Percentiles rank a stretch among this genome's conserved stretches.
Evolutionary conservation across 768 basidiomycete genomes (phyloP).

Genomic region (Boletellus ananas): DNA sequence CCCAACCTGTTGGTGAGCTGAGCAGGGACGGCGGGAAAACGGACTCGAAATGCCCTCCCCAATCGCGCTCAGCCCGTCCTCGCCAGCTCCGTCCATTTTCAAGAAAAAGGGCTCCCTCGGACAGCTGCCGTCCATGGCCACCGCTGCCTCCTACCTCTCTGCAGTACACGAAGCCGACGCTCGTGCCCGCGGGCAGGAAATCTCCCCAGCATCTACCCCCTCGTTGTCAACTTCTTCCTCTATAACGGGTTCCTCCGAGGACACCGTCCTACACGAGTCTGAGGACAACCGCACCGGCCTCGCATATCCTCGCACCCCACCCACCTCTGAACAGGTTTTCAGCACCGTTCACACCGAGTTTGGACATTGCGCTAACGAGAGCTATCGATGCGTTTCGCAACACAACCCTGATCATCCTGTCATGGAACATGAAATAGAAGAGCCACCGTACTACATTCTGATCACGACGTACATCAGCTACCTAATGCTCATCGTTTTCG

Average conservation of each 20-base stretch:
- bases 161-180: constrained; percentile 66
- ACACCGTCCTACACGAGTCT: constrained; percentile 55
- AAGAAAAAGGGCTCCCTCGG: constrained; percentile 48
- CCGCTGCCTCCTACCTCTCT: constrained; percentile 58
- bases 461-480: constrained; percentile 92
- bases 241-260: constrained; percentile 63
- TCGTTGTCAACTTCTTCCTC: constrained; percentile 74
- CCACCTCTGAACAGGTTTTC: constrained; percentile 78
- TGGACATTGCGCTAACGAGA: constrained; percentile 81
- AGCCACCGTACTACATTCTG: constrained; percentile 91
- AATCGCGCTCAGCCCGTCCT: constrained; percentile 56
- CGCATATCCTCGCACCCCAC: constrained; percentile 58
- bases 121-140: constrained; percentile 39
- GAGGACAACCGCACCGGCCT: constrained; percentile 57
- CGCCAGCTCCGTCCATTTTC: constrained; percentile 55
- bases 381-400: constrained; percentile 63
- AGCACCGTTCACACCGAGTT: constrained; percentile 86
- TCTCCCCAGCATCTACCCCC: constrained; percentile 60
- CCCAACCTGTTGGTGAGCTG: constrained; percentile 9
- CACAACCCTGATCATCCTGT: constrained; percentile 48
- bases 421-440: constrained; percentile 59
- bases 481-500: constrained; percentile 85
- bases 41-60: constrained; percentile 47
- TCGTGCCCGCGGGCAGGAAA: constrained; percentile 48
- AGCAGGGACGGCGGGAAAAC: constrained; percentile 2